Base-by-base conservation (phyloP, 345 rosid genomes). In the Draba incana region DNA sequence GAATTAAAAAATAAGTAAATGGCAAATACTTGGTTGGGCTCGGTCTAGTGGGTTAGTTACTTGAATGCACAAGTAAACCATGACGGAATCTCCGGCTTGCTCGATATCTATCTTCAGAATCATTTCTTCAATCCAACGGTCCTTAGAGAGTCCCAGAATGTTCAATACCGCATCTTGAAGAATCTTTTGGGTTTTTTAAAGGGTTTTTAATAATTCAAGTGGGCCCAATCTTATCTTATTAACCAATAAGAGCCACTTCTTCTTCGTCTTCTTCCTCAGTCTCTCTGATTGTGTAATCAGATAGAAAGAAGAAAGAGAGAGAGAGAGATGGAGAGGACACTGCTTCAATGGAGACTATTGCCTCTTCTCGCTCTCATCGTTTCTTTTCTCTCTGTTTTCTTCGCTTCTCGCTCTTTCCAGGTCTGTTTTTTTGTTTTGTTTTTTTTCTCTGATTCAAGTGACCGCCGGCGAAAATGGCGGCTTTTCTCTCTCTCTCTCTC, bases 281-380 rank as follows among this genome's bases (percentile, higher is more conserved):
- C n/a, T 31, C 27, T 46, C 41, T 41, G 44, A 59, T 35, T 35
- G 38, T 35, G 38, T 35, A 20, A 69, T 37, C 57, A 46, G n/a
- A n/a, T n/a, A n/a, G n/a, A n/a, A n/a, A n/a, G n/a, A n/a, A n/a
- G n/a, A n/a, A n/a, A n/a, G n/a, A 25, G 4, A 23, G 6, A 31
- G 8, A 13, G 52, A 11, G 31, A 23, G 48, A 72, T 57, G 66
- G 78, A 74, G 64, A 61, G 50, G 20, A 85, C 83, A 80, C 64
- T 78, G 68, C 52, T 24, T 75, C 84, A 82, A 69, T 81, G 52
- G 65, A 79, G 96, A 92, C 80, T 80, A 69, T 39, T 85, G 10
- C 61, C 86, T 44, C 86, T 92, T 38, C 70, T 82, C 39, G 79
- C 75, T n/a, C 83, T 90, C 56, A 63, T 84, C 12, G 80, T 76